These are phyloP conservation scores for Blastobotrys proliferans DNA, from an alignment of 1,139 yeast genomes.

Conservation along the genomic window DNA sequence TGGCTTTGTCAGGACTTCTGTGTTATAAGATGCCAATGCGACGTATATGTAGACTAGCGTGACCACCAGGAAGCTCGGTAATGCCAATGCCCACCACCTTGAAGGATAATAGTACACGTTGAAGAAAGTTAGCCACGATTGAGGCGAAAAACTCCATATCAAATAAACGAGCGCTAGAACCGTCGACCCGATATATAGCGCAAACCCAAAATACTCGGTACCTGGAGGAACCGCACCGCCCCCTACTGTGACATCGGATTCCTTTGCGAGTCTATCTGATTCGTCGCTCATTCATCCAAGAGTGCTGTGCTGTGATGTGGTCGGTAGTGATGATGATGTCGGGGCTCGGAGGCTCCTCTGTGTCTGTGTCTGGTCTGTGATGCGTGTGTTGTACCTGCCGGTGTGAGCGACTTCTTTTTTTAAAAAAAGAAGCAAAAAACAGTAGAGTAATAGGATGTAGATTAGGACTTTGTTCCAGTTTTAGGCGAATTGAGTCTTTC, in stretches of 20 bases:
- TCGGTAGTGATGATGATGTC: not conserved
- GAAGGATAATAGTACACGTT: slow-evolving; percentile 76
- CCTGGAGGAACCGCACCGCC: slow-evolving; percentile 56
- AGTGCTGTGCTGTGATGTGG: not conserved
- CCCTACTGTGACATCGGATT: slow-evolving; percentile 72
- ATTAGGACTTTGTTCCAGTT: too few relatives aligned
- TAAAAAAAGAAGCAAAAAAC: too few relatives aligned
- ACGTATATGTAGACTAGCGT: slow-evolving; percentile 67
- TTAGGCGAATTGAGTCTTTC: too few relatives aligned
- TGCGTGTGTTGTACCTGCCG: too few relatives aligned
- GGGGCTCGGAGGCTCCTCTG: not conserved
- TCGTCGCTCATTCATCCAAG: slow-evolving; percentile 6
- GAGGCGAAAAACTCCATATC: slow-evolving; percentile 69
- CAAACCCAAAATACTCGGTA: slow-evolving; percentile 80
- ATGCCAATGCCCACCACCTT: slow-evolving; percentile 80
- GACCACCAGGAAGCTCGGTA: slow-evolving; percentile 68
- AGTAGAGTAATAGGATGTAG: too few relatives aligned
- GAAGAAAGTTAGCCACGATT: slow-evolving; percentile 44
- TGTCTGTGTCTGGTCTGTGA: too few relatives aligned
- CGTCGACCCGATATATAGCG: slow-evolving; percentile 61
- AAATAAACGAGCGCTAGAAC: slow-evolving; percentile 51
- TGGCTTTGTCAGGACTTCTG: slow-evolving; percentile 62
- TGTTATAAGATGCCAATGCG: slow-evolving; percentile 65
- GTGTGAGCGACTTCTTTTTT: too few relatives aligned
- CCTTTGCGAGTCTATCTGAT: slow-evolving; percentile 49